These are phyloP conservation scores for Lipomyces anomalus DNA, from an alignment of 805 yeast species.

Conservation along the genomic window DNA sequence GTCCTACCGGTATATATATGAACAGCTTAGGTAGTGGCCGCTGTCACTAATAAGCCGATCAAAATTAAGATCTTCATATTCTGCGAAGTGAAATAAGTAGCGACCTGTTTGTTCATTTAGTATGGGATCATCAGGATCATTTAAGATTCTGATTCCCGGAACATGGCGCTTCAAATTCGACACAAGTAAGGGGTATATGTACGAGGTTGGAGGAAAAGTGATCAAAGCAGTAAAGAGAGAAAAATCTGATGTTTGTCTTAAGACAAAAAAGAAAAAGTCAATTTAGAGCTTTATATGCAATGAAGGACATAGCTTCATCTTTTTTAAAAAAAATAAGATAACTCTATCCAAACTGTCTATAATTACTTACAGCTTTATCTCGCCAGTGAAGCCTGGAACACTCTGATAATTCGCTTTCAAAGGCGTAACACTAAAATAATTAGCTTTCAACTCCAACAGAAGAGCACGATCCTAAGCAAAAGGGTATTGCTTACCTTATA, in stretches of 20 bases:
- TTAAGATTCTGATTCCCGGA: conserved; percentile 33
- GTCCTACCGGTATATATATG: conserved; percentile 57
- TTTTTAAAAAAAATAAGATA: conserved; percentile 2
- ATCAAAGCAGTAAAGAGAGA: conserved; percentile 25
- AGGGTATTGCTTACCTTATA: conserved; percentile 40
- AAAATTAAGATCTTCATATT: conserved; percentile 80
- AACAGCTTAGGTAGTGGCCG: conserved; percentile 56
- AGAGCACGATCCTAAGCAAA: neutral
- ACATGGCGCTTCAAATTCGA: conserved; percentile 32
- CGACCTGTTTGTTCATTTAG: conserved; percentile 19
- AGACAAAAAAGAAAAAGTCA: conserved; percentile 6
- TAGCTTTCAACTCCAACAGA: conserved; percentile 18
- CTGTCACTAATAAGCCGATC: conserved; percentile 49
- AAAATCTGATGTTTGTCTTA: conserved; percentile 1
- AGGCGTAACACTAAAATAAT: conserved; percentile 54
- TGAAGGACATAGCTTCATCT: neutral
- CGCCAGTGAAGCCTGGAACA: conserved; percentile 49
- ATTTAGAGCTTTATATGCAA: neutral
- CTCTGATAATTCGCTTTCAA: conserved; percentile 64
- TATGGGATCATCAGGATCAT: conserved; percentile 26
- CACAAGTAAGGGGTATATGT: conserved; percentile 39
- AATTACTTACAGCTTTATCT: conserved; percentile 45
- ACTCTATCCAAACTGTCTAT: neutral
- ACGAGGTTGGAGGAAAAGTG: conserved; percentile 36
- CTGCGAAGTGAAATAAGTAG: conserved; percentile 71